These are phyloP conservation scores for Pseudopyrenochaeta lycopersici DNA, from an alignment of 2,329 filamentous ascomycete genomes.

Conservation along the genomic window DNA sequence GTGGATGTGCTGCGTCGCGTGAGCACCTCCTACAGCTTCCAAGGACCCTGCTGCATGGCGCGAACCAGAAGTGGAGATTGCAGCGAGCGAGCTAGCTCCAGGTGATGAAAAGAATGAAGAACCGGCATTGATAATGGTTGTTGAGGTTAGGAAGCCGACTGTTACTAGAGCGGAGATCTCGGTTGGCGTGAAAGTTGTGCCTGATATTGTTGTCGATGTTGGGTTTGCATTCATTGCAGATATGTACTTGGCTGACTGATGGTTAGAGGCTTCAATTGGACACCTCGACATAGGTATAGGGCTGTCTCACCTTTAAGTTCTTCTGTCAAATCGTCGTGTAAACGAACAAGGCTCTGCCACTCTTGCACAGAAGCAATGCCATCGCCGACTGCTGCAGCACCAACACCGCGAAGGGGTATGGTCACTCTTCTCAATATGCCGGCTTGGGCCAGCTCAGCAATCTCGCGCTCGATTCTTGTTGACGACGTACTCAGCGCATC, in stretches of 20 bases:
- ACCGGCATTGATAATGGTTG: constrained; percentile 42
- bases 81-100: constrained; percentile 59
- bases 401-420: constrained; percentile 68
- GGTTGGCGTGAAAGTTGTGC: constrained; percentile 52
- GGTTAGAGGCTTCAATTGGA: constrained; percentile 7
- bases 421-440: constrained; percentile 69
- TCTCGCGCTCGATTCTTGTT: constrained; percentile 72
- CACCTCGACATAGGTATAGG: background rate
- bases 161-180: constrained; percentile 69
- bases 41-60: constrained; percentile 73
- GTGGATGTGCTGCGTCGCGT: constrained; percentile 71
- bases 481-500: constrained; percentile 70
- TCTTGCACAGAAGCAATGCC: constrained; percentile 65
- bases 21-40: constrained; percentile 73
- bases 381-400: constrained; percentile 68
- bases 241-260: constrained; percentile 57
- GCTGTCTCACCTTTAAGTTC: constrained; percentile 48
- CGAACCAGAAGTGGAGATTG: constrained; percentile 68
- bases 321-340: constrained; percentile 29
- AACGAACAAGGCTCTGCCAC: constrained; percentile 56
- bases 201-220: constrained; percentile 54
- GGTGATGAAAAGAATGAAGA: constrained; percentile 54
- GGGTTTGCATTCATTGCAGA: constrained; percentile 62
- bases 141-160: constrained; percentile 71
- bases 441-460: constrained; percentile 66